Evolutionary conservation across 176 grass and related monocot species (phyloP).

Genomic region (Avena insularis): DNA sequence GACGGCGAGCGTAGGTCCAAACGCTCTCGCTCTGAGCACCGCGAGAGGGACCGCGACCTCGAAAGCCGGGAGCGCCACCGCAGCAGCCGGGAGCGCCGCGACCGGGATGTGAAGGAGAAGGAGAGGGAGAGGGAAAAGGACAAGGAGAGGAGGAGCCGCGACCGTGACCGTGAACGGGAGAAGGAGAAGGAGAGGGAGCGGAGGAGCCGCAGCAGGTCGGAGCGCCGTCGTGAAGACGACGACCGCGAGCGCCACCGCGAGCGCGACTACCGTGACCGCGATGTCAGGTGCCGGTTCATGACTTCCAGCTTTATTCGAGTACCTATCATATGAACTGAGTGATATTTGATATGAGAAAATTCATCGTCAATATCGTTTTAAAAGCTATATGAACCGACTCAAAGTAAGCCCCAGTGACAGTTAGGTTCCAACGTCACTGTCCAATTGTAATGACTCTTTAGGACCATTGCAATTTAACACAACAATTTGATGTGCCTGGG

Average conservation of each 20-base stretch:
- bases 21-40: conserved; percentile 58
- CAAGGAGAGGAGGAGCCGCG: conserved; percentile 53
- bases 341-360: neutral
- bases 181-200: conserved; percentile 55
- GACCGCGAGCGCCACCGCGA: conserved; percentile 64
- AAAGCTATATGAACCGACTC: neutral
- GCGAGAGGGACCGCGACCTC: neutral
- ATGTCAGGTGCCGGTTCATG: conserved; percentile 67
- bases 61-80: conserved; percentile 59
- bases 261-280: conserved; percentile 69
- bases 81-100: conserved; percentile 42
- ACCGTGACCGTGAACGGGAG: conserved; percentile 37
- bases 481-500: neutral
- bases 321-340: neutral
- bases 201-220: conserved; percentile 80
- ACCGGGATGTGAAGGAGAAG: conserved; percentile 55
- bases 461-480: neutral
- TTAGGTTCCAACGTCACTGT: neutral
- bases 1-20: conserved; percentile 71
- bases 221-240: conserved; percentile 60
- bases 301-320: conserved; percentile 6
- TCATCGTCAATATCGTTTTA: neutral
- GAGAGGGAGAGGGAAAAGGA: conserved; percentile 54
- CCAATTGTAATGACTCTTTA: neutral
- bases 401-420: neutral